Base-by-base conservation (phyloP, 176 grass and related monocot species). In the Chrysopogon serrulatus region DNA sequence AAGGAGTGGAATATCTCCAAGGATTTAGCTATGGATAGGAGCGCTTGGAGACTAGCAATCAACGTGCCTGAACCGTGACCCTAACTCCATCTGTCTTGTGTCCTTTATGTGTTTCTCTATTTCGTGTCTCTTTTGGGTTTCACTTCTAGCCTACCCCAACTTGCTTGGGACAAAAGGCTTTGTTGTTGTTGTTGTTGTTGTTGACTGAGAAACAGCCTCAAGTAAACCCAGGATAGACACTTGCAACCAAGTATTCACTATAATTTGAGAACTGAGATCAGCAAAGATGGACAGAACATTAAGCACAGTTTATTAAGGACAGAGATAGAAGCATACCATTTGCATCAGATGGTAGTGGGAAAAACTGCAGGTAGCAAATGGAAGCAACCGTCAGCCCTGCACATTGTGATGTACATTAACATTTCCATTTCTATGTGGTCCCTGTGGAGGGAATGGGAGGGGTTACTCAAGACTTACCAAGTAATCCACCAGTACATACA, bases 401-500 rank as follows among this genome's bases (percentile, higher is more conserved):
- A 88, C 5, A 5, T 48, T 65, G 42, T 18, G n/a, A n/a, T 37
- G 24, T 2, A 59, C n/a, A 24, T 57, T 57, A 39, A 27, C 13
- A 63, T 71, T 21, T 47, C 6, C 5, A 24, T 27, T 74, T 69
- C 23, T 36, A 68, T 39, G 14, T 5, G 8, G 9, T 34, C 8
- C 8, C 8, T 16, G 42, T 39, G 15, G 65, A 11, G 26, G 10
- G 31, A 77, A 49, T 6, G 17, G 30, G 30, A 36, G 9, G 19
- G 5, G 2, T 45, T 72, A 17, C 23, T 68, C 26, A 75, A 34
- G 23, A 90, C 79, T 30, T 80, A 95, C 93, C 93, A 27, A 95
- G 78, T 76, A 95, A 72, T 76, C 93, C 93, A 62, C 93, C 93
- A 32, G 74, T 78, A 62, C 64, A 92, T 34, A 95, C 90, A 81